Evolutionary conservation across 345 rosid genomes (phyloP), one percentile per base, ranked within the genome.

Genomic region (Carallia pectinifolia): DNA sequence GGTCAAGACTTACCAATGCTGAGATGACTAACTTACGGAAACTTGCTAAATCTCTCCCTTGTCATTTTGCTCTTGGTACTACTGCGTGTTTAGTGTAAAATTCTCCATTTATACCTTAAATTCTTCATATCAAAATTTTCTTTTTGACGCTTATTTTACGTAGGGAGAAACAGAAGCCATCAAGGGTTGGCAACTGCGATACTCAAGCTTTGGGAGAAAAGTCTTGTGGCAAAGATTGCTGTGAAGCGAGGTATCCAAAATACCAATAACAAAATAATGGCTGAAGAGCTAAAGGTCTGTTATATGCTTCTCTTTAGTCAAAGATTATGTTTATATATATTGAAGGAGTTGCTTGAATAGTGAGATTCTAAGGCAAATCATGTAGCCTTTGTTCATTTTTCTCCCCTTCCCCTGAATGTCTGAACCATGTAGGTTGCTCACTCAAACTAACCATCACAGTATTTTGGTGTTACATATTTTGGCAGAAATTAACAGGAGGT

Each of bases 1-100:
- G 99, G 65, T 84, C 97, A 31, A 75, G 87, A 59, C 91, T 96
- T 68, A 96, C 99, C 18, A 89, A 89, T 84, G 97, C 89, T 3
- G 99, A 96, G 83, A 92, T 96, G 97, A 92, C 98, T 56, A 81
- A 89, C 85, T 82, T 92, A 70, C 81, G 98, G 79, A 96, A 89
- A 82, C 70, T 86, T 72, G 98, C 98, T 68, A 90, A 86, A 84
- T 82, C 86, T 29, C 92, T 96, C 71, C 99, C 99, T 19, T 87
- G 96, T 69, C 99, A 96, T 83, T 96, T 96, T 84, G 90, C 99
- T 73, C 96, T 96, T 3, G 99, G 99, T 92, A 87, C 66, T 83
- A 39, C 77, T 70, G 55, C 19, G 23, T 23, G 23, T 44, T 69
- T 63, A 72, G 53, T 36, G 39, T 27, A 7, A 58, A 53, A 65